Percentiles rank a stretch among this genome's conserved stretches.
phyloP scores from a whole-genome alignment of 108 stramenopile species.

The Nitzschia sp. region DNA sequence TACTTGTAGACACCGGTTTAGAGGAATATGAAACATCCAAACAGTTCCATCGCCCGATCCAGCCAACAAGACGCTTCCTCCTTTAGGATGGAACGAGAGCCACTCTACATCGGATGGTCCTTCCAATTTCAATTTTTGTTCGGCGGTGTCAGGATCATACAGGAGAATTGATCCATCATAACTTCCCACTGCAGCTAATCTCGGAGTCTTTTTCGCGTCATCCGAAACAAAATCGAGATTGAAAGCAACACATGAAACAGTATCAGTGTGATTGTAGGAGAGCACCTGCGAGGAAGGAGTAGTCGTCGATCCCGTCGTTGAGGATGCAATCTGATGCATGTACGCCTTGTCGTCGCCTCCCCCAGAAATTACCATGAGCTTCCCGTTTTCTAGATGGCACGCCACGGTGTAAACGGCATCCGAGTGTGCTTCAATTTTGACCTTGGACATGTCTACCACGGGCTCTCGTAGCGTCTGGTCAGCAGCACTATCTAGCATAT shows the following conservation, averaged over 20 bases:
- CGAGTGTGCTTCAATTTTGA: constrained; percentile 53
- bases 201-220: constrained; percentile 48
- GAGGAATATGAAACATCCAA: constrained; percentile 96
- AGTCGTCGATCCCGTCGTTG: constrained; percentile 1
- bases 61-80: constrained; percentile 85
- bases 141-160: constrained; percentile 70
- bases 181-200: constrained; percentile 72
- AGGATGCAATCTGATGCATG: constrained; percentile 58
- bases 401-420: constrained; percentile 73
- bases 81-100: constrained; percentile 91
- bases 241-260: constrained; percentile 83
- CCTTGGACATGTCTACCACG: constrained; percentile 47
- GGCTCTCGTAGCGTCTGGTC: constrained; percentile 8
- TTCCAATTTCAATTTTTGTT: constrained; percentile 67
- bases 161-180: constrained; percentile 88
- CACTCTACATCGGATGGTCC: constrained; percentile 97
- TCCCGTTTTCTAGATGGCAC: constrained; percentile 44
- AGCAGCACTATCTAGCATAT: constrained; percentile 22
- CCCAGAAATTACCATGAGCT: constrained; percentile 69
- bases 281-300: constrained; percentile 26
- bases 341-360: constrained; percentile 95
- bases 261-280: constrained; percentile 80
- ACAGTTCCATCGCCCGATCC: constrained; percentile 94
- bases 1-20: constrained; percentile 90
- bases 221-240: constrained; percentile 54